Conservation (phyloP, 495 filamentous ascomycete genomes). For the Xylaria nigripes region DNA sequence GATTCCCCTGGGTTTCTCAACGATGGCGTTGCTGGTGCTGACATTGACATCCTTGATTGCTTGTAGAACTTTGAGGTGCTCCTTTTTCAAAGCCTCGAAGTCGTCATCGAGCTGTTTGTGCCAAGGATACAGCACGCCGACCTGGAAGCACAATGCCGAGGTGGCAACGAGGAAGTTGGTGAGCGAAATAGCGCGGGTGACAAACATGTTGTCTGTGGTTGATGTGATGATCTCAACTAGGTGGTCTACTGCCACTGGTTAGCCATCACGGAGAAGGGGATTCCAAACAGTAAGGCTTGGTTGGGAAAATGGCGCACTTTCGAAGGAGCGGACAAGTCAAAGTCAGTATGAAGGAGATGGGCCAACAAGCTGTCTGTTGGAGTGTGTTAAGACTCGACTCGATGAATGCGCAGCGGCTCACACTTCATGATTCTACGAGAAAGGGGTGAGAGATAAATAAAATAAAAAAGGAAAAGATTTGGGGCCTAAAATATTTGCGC, state of each 20-base stretch:
- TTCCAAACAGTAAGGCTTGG: background rate
- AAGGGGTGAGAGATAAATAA: background rate
- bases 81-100: constrained; percentile 48
- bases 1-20: background rate
- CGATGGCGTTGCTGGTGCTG: background rate
- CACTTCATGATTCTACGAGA: constrained; percentile 5
- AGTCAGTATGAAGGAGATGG: background rate
- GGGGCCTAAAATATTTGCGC: background rate
- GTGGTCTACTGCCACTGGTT: constrained; percentile 14
- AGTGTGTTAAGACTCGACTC: background rate
- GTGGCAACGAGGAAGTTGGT: constrained; percentile 55
- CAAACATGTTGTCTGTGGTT: constrained; percentile 4
- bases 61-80: constrained; percentile 38
- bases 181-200: constrained; percentile 48
- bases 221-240: background rate
- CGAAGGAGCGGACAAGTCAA: background rate
- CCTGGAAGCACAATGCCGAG: constrained; percentile 55
- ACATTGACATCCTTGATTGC: constrained; percentile 14
- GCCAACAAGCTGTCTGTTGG: background rate
- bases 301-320: constrained; percentile 2
- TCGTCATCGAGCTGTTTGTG: constrained; percentile 54
- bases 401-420: background rate
- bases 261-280: background rate
- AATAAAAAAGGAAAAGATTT: background rate
- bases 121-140: constrained; percentile 59